Conservation (phyloP, 1,284 basidiomycete genomes). For the Bondarzewia mesenterica region DNA sequence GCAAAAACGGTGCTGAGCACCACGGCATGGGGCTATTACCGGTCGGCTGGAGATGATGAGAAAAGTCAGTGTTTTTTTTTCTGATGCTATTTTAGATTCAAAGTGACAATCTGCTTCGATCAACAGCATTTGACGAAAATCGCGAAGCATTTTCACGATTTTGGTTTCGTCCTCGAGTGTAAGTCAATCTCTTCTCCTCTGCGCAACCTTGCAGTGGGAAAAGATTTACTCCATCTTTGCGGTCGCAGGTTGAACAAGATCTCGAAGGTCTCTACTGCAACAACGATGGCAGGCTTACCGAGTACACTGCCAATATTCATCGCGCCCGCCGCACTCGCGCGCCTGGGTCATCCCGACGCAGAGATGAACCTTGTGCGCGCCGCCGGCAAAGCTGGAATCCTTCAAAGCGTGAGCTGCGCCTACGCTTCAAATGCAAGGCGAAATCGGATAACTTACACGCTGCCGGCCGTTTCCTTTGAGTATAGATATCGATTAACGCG, state of each 20-base stretch:
- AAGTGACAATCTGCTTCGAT: constrained; percentile 1
- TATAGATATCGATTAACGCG: constrained; percentile 41
- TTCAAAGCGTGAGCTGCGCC: constrained; percentile 42
- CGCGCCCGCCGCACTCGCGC: constrained; percentile 48
- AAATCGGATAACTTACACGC: too few species aligned
- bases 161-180: constrained; percentile 44
- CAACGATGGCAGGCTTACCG: constrained; percentile 34
- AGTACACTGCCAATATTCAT: constrained; percentile 43
- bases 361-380: constrained; percentile 53
- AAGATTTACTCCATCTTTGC: neutral
- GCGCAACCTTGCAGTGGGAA: too few species aligned
- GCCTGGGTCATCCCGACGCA: constrained; percentile 59
- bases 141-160: constrained; percentile 35
- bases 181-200: constrained; percentile 8
- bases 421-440: neutral
- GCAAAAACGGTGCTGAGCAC: constrained; percentile 25
- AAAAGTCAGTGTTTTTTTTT: constrained; percentile 22
- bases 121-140: constrained; percentile 34
- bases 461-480: neutral
- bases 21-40: constrained; percentile 48
- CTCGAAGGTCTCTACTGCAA: constrained; percentile 22
- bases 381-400: constrained; percentile 45
- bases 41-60: constrained; percentile 38
- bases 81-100: neutral
- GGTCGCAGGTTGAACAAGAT: constrained; percentile 24